phyloP scores from a whole-genome alignment of 2,329 filamentous ascomycete genomes.

The Zalaria obscura region DNA sequence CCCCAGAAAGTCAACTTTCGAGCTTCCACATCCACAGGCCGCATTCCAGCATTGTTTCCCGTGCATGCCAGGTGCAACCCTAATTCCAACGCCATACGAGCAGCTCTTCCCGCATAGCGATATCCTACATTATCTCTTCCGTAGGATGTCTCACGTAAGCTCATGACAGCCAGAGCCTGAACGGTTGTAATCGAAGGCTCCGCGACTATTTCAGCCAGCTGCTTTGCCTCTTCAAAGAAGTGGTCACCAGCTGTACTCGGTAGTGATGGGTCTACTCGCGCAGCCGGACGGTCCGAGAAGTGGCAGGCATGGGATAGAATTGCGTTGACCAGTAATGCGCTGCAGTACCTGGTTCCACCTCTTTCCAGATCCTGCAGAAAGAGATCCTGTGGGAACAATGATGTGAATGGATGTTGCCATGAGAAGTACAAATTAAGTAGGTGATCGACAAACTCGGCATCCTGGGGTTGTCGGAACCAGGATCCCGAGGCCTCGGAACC shows the following conservation, averaged over 20 bases:
- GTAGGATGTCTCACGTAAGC: conserved; percentile 53
- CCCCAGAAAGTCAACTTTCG: conserved; percentile 40
- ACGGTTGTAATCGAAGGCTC: conserved; percentile 54
- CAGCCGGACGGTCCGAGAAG: conserved; percentile 46
- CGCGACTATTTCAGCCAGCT: conserved; percentile 43
- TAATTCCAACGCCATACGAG: conserved; percentile 58
- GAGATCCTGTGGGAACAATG: conserved; percentile 56
- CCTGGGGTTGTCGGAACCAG: conserved; percentile 18
- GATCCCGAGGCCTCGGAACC: conserved; percentile 1
- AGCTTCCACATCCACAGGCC: conserved; percentile 30
- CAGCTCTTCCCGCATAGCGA: conserved; percentile 58
- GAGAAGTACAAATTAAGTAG: conserved; percentile 19
- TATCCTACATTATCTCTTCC: conserved; percentile 60
- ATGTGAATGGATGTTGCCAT: conserved; percentile 64
- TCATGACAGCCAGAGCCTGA: conserved; percentile 64
- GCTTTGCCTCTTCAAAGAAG: conserved; percentile 56
- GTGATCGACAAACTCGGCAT: conserved; percentile 20
- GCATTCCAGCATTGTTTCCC: conserved; percentile 15
- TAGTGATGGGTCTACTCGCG: conserved; percentile 47
- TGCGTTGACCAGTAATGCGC: conserved; percentile 28
- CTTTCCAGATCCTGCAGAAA: conserved; percentile 52
- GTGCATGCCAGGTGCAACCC: conserved; percentile 43
- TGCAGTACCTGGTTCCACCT: conserved; percentile 51
- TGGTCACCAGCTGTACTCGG: conserved; percentile 55
- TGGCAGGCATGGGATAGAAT: conserved; percentile 19